Evolutionary conservation across 306 rosid species (phyloP).

Genomic region (Corylus heterophylla): DNA sequence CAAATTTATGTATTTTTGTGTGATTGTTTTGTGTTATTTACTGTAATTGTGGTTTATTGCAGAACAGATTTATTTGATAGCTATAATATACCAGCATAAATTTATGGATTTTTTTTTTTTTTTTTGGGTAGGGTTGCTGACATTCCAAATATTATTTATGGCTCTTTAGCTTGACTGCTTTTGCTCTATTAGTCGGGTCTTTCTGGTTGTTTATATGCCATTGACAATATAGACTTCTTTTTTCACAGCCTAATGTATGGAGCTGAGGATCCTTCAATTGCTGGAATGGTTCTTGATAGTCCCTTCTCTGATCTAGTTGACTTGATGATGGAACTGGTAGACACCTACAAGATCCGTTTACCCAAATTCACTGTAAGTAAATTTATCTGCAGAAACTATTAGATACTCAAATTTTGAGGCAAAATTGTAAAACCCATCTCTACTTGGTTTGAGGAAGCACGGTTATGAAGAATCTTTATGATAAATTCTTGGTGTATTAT

Average conservation of each 20-base stretch:
- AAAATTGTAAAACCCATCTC: background rate
- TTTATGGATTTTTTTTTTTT: background rate
- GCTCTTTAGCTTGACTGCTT: constrained; percentile 13
- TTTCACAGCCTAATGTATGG: constrained; percentile 90
- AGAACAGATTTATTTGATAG: background rate
- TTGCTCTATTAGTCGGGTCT: background rate
- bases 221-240: constrained; percentile 32
- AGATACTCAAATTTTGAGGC: background rate
- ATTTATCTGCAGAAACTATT: background rate
- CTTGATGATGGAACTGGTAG: constrained; percentile 97
- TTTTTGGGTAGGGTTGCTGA: background rate
- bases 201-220: constrained; percentile 31
- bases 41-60: too few species aligned
- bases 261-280: constrained; percentile 97
- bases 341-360: constrained; percentile 72
- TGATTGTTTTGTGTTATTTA: too few species aligned
- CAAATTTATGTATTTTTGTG: too few species aligned
- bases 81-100: background rate
- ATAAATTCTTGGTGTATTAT: background rate
- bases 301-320: constrained; percentile 96
- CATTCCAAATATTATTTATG: background rate
- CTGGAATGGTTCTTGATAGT: constrained; percentile 96
- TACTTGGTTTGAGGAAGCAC: background rate
- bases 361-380: constrained; percentile 94
- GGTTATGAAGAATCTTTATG: background rate